phyloP scores from a whole-genome alignment of 208 protist genomes.

The Trypanosoma scelopori region DNA sequence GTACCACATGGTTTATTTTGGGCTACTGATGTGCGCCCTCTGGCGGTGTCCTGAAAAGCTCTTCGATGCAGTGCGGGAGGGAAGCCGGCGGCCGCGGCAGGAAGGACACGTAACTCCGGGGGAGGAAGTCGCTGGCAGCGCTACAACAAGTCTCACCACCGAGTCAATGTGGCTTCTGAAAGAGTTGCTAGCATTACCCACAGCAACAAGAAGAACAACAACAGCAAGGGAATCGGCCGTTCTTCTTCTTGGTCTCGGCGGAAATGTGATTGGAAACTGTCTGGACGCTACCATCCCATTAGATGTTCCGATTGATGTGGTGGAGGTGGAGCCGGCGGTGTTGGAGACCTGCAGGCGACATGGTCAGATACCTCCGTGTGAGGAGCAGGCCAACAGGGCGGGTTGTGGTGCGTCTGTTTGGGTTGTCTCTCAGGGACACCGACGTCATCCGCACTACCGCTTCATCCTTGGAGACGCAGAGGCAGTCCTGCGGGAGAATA shows the following conservation, averaged over 20 bases:
- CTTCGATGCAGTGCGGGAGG: neutral
- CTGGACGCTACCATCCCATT: slow-evolving; percentile 50
- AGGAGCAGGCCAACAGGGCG: neutral
- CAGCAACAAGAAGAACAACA: neutral
- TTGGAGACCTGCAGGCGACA: slow-evolving; percentile 48
- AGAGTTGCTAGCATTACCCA: neutral
- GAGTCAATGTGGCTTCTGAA: neutral
- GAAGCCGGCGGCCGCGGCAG: neutral
- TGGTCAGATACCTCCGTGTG: slow-evolving; percentile 44
- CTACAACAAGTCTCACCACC: neutral
- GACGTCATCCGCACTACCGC: slow-evolving; percentile 32
- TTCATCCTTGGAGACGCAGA: slow-evolving; percentile 56
- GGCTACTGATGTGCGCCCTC: slow-evolving; percentile 44
- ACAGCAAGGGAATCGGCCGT: slow-evolving; percentile 32
- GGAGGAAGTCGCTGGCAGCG: no score
- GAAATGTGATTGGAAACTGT: slow-evolving; percentile 78
- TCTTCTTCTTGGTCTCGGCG: slow-evolving; percentile 75
- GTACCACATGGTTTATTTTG: slow-evolving; percentile 77
- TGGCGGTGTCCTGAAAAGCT: slow-evolving; percentile 35
- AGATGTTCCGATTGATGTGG: slow-evolving; percentile 57
- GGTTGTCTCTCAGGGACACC: slow-evolving; percentile 10
- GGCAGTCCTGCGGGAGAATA: slow-evolving; percentile 32
- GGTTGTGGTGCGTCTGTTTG: slow-evolving; percentile 7
- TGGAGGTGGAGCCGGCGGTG: slow-evolving; percentile 79
- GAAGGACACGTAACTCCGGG: no score